Evolutionary conservation across 495 filamentous ascomycete species (phyloP).

Genomic region (Umbilicaria muhlenbergii): DNA sequence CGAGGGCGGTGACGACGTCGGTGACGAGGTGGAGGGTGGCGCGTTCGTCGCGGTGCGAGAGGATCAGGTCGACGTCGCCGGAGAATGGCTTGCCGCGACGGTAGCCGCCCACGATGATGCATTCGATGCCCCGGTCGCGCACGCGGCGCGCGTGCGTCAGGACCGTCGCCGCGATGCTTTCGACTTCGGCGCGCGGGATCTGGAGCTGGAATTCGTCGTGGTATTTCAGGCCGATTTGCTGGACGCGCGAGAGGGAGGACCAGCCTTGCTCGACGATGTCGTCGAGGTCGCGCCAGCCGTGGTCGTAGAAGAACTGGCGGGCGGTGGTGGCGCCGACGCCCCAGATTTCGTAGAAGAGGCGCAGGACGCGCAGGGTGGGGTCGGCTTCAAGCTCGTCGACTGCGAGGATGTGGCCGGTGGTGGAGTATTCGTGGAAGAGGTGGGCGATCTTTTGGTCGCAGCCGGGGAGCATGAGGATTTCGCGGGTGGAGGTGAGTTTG

Average conservation of each 20-base stretch:
- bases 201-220: constrained; percentile 68
- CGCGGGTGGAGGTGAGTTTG: constrained; percentile 30
- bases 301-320: constrained; percentile 62
- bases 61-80: constrained; percentile 74
- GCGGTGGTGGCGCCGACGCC: constrained; percentile 79
- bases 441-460: constrained; percentile 68
- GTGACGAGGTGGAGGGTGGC: constrained; percentile 50
- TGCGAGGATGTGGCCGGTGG: constrained; percentile 41
- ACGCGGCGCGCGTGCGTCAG: constrained; percentile 41
- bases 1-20: constrained; percentile 52
- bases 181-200: constrained; percentile 61
- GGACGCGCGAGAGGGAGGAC: constrained; percentile 54
- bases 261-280: constrained; percentile 79
- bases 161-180: constrained; percentile 47
- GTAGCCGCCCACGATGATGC: constrained; percentile 71
- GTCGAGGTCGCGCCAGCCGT: constrained; percentile 63
- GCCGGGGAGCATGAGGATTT: constrained; percentile 60
- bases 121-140: constrained; percentile 40
- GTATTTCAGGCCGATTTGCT: constrained; percentile 93
- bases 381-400: constrained; percentile 49
- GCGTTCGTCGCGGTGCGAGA: constrained; percentile 59
- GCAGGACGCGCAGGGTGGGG: constrained; percentile 43
- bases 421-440: constrained; percentile 63
- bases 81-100: constrained; percentile 58
- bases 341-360: constrained; percentile 68